Base-by-base conservation (phyloP, 805 yeast genomes). In the Hanseniaspora hatyaiensis region DNA sequence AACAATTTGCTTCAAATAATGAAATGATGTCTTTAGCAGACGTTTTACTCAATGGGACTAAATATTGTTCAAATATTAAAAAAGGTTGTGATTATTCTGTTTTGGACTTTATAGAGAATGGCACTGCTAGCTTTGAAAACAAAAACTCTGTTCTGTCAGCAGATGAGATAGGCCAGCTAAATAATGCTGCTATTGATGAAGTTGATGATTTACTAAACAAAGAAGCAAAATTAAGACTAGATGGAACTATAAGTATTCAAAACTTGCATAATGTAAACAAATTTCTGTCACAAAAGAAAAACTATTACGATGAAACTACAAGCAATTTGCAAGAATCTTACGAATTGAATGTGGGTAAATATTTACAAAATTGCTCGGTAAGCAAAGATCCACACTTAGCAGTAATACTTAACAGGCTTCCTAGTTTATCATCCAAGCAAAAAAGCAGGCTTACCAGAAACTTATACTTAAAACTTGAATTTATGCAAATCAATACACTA, bases 401-500 rank as follows among this genome's bases (percentile, higher is more conserved):
- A 12, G n/a, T n/a, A 9, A 8, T 44, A 2, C 1, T 29, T 3
- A 13, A 23, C 2, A 5, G n/a, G 8, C 30, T 24, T 13, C 40
- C 29, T 8, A 15, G 20, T 3, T 8, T 15, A 3, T 16, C 16
- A 4, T 11, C 28, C 1, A n/a, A n/a, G n/a, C n/a, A n/a, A n/a
- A n/a, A n/a, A n/a, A n/a, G n/a, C 13, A 45, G 16, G n/a, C 28
- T 45, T 3, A 11, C 38, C 13, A 29, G 49, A 23, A 45, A 45
- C 18, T 15, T 45, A 29, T 45, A 37, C 18, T 24, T 45, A 22
- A 45, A 45, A n/a, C 23, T 45, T 9, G 49, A 45, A 28, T 45
- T 37, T 28, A 45, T 45, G 49, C 33, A 45, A 4, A 22, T 16
- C 13, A 45, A 45, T 31, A 23, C 4, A n/a, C 4, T 45, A 2